Base-by-base conservation (phyloP, 2,329 filamentous ascomycete species). In the Colletotrichum tofieldiae region DNA sequence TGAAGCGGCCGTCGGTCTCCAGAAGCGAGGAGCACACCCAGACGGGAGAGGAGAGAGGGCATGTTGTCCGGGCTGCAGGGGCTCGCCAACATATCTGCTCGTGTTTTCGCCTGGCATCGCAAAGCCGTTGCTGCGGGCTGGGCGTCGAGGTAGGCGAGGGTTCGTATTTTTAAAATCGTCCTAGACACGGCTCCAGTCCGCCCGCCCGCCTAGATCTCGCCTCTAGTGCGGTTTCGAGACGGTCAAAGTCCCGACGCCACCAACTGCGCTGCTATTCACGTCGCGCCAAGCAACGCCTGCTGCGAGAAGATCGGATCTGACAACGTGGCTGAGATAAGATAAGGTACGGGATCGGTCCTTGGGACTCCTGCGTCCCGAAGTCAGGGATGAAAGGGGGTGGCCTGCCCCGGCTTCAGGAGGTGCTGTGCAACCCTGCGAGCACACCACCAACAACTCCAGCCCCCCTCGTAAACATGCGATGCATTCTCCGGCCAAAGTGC, bases 211-310 rank as follows among this genome's bases (percentile, higher is more conserved):
- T 47, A 6, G 26, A 32, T 43, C 58, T 47, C 35, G 41, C 12
- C 58, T 18, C 16, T 60, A 60, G 58, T 45, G 58, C 5, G 23
- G 58, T 60, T 60, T 60, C 26, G 41, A 18, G 18, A 43, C 20
- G n/a, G 55, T 29, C 39, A 20, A 47, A 47, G 56, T 39, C 56
- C 32, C 2, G 41, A 47, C 41, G 56, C 56, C 23, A 60, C 56
- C 1, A 18, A 47, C 16, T 14, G 16, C 29, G 56, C 5, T 43
- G 16, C 39, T 47, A 60, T 60, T 60, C 41, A 29, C 45, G 26
- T 43, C 26, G 23, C 45, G 18, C 41, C 12, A 58, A 58, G 39
- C 39, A 23, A 23, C 16, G 37, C 5, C 5, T 39, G 9, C 16
- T n/a, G 47, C 5, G 3, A 18, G 29, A 16, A 16, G 6, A 39